Conservation (phyloP, 257 asterid genomes). For the Salvia splendens region DNA sequence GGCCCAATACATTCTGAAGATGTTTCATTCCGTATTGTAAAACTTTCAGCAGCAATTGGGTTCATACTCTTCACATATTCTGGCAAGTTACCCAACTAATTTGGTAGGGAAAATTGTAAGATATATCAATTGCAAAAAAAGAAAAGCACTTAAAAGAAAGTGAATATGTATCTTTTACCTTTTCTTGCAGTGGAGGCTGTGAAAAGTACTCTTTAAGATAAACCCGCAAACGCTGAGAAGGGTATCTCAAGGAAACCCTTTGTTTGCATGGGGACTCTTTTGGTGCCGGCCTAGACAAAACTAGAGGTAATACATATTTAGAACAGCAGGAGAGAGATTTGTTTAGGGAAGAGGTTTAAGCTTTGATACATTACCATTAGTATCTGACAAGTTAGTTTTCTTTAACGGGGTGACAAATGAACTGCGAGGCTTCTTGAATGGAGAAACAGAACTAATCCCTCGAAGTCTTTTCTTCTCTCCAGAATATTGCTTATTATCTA, state of each 20-base stretch:
- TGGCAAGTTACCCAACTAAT: constrained; percentile 65
- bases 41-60: constrained; percentile 64
- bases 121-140: constrained; percentile 35
- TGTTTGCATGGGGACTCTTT: constrained; percentile 52
- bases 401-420: constrained; percentile 70
- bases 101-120: constrained; percentile 32
- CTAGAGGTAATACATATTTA: constrained; percentile 49
- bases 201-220: constrained; percentile 68
- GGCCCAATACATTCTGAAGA: constrained; percentile 55
- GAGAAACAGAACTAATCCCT: constrained; percentile 54
- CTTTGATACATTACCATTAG: constrained; percentile 55
- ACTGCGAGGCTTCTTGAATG: constrained; percentile 90
- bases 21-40: constrained; percentile 50
- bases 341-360: constrained; percentile 30
- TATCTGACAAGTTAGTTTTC: constrained; percentile 39
- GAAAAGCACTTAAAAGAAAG: constrained; percentile 20
- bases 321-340: constrained; percentile 34
- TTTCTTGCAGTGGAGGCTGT: constrained; percentile 54
- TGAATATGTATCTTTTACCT: constrained; percentile 48
- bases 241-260: constrained; percentile 66
- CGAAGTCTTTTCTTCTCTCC: constrained; percentile 67
- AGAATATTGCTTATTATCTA: constrained; percentile 39
- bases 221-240: constrained; percentile 54
- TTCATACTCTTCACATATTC: constrained; percentile 63
- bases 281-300: constrained; percentile 59